A percentile compares a stretch with the other conserved stretches of the same genome.
Evolutionary conservation across 805 yeast genomes (phyloP).

Genomic region (Kluyveromyces wickerhamii): DNA sequence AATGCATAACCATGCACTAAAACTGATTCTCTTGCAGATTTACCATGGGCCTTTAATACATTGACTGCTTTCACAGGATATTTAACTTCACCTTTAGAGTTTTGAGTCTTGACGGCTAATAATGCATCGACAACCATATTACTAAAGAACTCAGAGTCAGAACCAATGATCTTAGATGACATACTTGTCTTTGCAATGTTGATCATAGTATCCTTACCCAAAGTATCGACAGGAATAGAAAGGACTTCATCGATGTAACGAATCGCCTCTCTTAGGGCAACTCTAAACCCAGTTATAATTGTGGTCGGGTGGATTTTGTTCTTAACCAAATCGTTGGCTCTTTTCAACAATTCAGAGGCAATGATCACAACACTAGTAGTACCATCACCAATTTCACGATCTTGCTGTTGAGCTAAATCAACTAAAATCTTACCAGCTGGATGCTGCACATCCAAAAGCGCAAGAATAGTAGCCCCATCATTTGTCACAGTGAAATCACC

Average conservation of each 20-base stretch:
- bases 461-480: conserved; percentile 95
- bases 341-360: conserved; percentile 83
- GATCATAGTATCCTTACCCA: conserved; percentile 77
- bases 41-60: conserved; percentile 93
- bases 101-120: conserved; percentile 87
- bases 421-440: conserved; percentile 98
- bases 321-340: conserved; percentile 90
- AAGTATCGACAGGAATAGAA: conserved; percentile 66
- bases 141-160: conserved; percentile 86
- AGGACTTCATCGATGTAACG: conserved; percentile 79
- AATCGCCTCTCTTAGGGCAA: conserved; percentile 86
- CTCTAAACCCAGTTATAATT: conserved; percentile 90
- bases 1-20: conserved; percentile 91
- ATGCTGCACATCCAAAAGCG: conserved; percentile 90
- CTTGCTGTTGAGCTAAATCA: conserved; percentile 97
- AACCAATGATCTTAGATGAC: conserved; percentile 93
- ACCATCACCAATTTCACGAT: conserved; percentile 97
- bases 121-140: conserved; percentile 91
- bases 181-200: conserved; percentile 95
- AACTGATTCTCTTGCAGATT: conserved; percentile 78
- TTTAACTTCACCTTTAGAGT: conserved; percentile 76
- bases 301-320: conserved; percentile 97
- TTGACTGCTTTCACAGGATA: conserved; percentile 98
- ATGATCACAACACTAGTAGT: conserved; percentile 96
- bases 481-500: conserved; percentile 98